Percentiles rank a stretch among this genome's conserved stretches.
These are phyloP conservation scores for Candida insectorum DNA, from an alignment of 805 yeast genomes.

Conservation along the genomic window DNA sequence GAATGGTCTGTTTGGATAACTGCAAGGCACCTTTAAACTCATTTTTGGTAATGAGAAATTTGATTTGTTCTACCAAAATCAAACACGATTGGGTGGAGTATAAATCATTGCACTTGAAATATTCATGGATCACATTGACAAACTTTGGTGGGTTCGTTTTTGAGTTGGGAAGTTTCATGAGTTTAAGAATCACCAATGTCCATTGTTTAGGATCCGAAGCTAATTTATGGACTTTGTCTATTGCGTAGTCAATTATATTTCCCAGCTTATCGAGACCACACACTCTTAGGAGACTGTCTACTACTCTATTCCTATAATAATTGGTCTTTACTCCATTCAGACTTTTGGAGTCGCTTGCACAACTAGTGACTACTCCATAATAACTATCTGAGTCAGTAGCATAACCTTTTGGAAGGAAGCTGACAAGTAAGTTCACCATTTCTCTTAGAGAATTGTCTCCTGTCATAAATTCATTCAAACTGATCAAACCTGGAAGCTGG, in stretches of 20 bases:
- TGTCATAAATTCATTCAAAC: slow-evolving; percentile 39
- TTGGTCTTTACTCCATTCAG: slow-evolving; percentile 18
- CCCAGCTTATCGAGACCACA: slow-evolving; percentile 33
- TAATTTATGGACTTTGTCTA: slow-evolving; percentile 22
- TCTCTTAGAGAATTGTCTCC: slow-evolving; percentile 11
- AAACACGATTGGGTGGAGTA: slow-evolving; percentile 51
- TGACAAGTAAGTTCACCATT: slow-evolving; percentile 38
- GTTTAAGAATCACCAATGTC: slow-evolving; percentile 21
- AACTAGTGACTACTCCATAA: slow-evolving; percentile 28
- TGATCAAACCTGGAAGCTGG: slow-evolving; percentile 57
- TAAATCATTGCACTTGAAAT: slow-evolving; percentile 9
- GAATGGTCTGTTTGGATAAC: slow-evolving; percentile 58
- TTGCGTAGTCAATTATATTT: slow-evolving; percentile 24
- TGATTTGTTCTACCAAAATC: slow-evolving; percentile 59
- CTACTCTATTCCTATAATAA: slow-evolving; percentile 47
- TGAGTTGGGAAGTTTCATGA: slow-evolving; percentile 19
- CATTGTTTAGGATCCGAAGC: slow-evolving; percentile 12
- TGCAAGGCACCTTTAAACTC: slow-evolving; percentile 54
- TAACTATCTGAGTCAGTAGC: slow-evolving; percentile 39
- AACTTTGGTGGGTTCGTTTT: slow-evolving; percentile 21
- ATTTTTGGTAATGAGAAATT: slow-evolving; percentile 54
- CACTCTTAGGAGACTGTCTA: slow-evolving; percentile 47
- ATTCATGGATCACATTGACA: slow-evolving; percentile 20
- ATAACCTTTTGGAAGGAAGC: slow-evolving; percentile 45
- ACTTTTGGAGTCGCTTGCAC: slow-evolving; percentile 18